Percentiles rank a stretch among this genome's conserved stretches.
Conservation (phyloP, 208 protist genomes). For the Trypanosoma platydactyli region DNA sequence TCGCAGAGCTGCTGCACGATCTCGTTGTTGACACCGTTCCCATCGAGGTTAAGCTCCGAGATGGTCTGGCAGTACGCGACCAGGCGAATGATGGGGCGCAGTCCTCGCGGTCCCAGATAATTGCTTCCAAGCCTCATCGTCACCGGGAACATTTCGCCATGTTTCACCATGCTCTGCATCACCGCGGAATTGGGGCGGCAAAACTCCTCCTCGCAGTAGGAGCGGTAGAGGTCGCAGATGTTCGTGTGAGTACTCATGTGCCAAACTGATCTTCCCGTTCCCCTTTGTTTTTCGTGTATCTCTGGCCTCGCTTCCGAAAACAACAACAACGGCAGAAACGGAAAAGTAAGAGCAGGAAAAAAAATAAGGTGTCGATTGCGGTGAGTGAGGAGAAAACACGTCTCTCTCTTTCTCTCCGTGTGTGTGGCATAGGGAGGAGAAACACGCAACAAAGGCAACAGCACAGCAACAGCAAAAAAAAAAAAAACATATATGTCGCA, state of each 20-base stretch:
- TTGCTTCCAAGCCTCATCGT: conserved; percentile 62
- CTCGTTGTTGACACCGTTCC: conserved; percentile 86
- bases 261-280: background rate
- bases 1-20: conserved; percentile 61
- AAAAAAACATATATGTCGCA: background rate
- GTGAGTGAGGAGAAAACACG: no score
- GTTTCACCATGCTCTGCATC: conserved; percentile 62
- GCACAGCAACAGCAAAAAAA: background rate
- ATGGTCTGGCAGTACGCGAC: conserved; percentile 83
- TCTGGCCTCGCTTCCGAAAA: no score
- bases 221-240: conserved; percentile 63
- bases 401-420: no score
- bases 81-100: conserved; percentile 79
- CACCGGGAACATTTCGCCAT: conserved; percentile 32
- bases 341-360: background rate
- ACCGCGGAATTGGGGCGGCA: conserved; percentile 86
- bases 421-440: no score
- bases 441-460: no score
- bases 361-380: no score
- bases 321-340: no score
- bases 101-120: conserved; percentile 88
- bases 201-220: conserved; percentile 72
- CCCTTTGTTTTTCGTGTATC: no score
- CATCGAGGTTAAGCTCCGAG: conserved; percentile 64
- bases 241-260: conserved; percentile 16